Conservation (phyloP, 768 basidiomycete species). For the Solioccasus polychromus region DNA sequence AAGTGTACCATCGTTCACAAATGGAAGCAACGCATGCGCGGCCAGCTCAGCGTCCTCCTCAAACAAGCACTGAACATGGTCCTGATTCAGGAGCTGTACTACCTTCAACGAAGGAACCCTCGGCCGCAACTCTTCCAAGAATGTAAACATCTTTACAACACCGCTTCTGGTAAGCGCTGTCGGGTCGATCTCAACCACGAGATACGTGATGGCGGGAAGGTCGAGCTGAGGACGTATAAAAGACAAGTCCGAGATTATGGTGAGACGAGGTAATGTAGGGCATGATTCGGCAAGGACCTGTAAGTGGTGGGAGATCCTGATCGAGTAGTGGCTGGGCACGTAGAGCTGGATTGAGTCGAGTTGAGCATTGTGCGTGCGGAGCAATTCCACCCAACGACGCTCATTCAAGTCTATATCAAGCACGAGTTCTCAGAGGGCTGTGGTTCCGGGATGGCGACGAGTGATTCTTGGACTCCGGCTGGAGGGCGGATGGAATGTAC, state of each 20-base stretch:
- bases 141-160: conserved; percentile 10
- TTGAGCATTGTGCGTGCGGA: conserved; percentile 9
- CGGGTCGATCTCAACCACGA: conserved; percentile 16
- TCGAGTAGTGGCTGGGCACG: background rate
- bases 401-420: conserved; percentile 2
- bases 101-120: conserved; percentile 18
- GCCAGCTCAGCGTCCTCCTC: conserved; percentile 12
- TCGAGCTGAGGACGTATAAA: background rate
- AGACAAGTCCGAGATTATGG: conserved; percentile 7
- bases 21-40: conserved; percentile 8
- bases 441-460: background rate
- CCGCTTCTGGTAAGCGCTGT: background rate
- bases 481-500: background rate
- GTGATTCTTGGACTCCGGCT: too few species aligned
- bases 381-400: conserved; percentile 10
- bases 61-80: conserved; percentile 17
- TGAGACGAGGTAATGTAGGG: conserved; percentile 20
- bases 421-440: conserved; percentile 19
- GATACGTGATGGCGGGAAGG: conserved; percentile 16
- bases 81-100: conserved; percentile 18
- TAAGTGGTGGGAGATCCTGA: background rate
- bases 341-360: conserved; percentile 17
- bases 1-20: conserved; percentile 3
- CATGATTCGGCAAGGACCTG: conserved; percentile 11
- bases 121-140: conserved; percentile 12